Evolutionary conservation across 169 alveolate species (phyloP), one percentile per base, ranked within the genome.

Genomic region (Plasmodium gaboni): DNA sequence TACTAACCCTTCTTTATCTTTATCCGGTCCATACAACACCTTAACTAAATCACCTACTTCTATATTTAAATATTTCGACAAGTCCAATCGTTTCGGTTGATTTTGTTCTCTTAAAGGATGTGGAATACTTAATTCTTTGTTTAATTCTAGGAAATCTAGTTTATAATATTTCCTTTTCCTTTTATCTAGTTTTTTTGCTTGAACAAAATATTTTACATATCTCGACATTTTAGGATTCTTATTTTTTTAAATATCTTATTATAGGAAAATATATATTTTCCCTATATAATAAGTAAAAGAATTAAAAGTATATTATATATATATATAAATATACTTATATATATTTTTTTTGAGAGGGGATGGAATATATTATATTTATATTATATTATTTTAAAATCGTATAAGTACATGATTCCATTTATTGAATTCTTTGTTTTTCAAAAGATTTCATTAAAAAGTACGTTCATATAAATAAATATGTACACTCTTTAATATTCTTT

Each of bases 11-110:
- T 93, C 95, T 65, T 91, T 83, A 69, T 92, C 96, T 67, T 94
- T 89, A 90, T 93, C 96, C 22, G 95, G 96, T 0, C 98, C 98
- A 85, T 94, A 93, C 28, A 97, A 89, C 26, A 96, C 98, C 93
- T 97, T 94, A 24, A 97, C 98, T 61, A 95, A 90, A 65, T 95
- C 97, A 5, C 97, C 97, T 38, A 92, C 96, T 65, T 92, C 87
- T 68, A 95, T 92, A 88, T 94, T 94, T 78, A 95, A 73, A 88
- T 96, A 94, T 38, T 88, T 73, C 0, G 97, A 94, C 53, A 95
- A 74, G 73, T 95, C 96, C 22, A 95, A 85, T 15, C 91, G 88
- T 42, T 94, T 91, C 42, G 96, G 96, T 28, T 93, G 93, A 68
- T 89, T 51, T 63, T 91, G 73, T 69, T 95, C 97, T 48, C 92